Percentiles rank a stretch among this genome's conserved stretches.
phyloP scores from a whole-genome alignment of 2,329 filamentous ascomycete genomes.

The Ilyonectria sp. region DNA sequence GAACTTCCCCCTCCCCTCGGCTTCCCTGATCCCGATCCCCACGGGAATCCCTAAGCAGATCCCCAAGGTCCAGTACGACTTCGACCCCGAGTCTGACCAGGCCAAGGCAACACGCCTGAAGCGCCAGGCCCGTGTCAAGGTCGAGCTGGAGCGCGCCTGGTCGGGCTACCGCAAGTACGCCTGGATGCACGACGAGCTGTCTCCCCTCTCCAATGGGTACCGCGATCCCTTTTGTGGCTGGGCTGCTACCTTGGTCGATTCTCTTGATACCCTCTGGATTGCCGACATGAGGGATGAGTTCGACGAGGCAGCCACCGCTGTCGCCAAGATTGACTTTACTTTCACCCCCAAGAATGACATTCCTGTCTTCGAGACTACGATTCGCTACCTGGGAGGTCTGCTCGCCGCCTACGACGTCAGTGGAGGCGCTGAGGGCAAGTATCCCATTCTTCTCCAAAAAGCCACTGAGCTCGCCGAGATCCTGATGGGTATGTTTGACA shows the following conservation, averaged over 20 bases:
- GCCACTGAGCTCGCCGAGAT: constrained; percentile 85
- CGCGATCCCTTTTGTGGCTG: constrained; percentile 92
- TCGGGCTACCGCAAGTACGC: constrained; percentile 83
- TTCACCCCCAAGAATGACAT: constrained; percentile 77
- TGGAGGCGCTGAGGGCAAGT: constrained; percentile 67
- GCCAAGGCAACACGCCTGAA: constrained; percentile 74
- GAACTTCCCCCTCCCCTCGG: constrained; percentile 81
- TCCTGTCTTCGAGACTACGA: constrained; percentile 93
- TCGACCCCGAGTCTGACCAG: constrained; percentile 74
- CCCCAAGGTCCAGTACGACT: constrained; percentile 82
- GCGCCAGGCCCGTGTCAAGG: constrained; percentile 77
- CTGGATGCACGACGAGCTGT: constrained; percentile 89
- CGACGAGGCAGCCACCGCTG: constrained; percentile 79
- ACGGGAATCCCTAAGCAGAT: constrained; percentile 78
- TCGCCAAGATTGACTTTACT: constrained; percentile 87
- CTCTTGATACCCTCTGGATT: constrained; percentile 88
- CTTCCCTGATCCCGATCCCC: constrained; percentile 83
- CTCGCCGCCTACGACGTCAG: constrained; percentile 90
- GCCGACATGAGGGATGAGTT: constrained; percentile 87
- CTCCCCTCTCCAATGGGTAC: constrained; percentile 76
- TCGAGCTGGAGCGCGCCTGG: constrained; percentile 86
- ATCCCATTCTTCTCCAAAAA: constrained; percentile 81
- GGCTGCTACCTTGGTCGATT: constrained; percentile 89
- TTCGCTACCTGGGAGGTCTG: constrained; percentile 91
- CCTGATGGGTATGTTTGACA: constrained; percentile 88